Evolutionary conservation across 1,284 basidiomycete species (phyloP).

Genomic region (Cryptococcus sp.): DNA sequence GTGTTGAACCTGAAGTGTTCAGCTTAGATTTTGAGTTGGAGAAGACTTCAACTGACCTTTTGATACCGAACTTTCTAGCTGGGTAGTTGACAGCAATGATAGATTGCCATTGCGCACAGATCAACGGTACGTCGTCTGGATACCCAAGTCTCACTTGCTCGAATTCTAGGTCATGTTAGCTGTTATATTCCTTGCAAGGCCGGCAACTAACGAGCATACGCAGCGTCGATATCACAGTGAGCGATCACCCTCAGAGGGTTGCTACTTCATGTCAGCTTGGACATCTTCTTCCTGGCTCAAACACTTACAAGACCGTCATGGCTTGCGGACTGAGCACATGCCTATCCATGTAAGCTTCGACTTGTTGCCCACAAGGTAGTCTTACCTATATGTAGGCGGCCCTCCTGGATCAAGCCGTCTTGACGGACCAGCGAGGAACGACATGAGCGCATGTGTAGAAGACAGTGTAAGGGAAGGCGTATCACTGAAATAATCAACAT

Average conservation of each 20-base stretch:
- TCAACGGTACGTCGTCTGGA: slow-evolving; percentile 68
- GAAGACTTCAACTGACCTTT: slow-evolving; percentile 53
- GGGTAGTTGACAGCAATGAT: slow-evolving; percentile 94
- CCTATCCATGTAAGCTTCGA: slow-evolving; percentile 5
- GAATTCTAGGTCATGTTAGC: slow-evolving; percentile 55
- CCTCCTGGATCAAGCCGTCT: slow-evolving; percentile 7
- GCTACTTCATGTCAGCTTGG: slow-evolving; percentile 7
- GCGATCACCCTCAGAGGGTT: slow-evolving; percentile 58
- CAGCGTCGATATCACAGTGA: slow-evolving; percentile 90
- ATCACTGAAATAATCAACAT: no score
- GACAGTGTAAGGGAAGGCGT: no score
- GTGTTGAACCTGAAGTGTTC: slow-evolving; percentile 24
- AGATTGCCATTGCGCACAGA: slow-evolving; percentile 87
- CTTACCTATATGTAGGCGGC: slow-evolving; percentile 17
- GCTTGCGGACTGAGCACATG: slow-evolving; percentile 40
- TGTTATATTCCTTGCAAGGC: slow-evolving; percentile 5
- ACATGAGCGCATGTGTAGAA: slow-evolving; percentile 7
- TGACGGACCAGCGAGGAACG: slow-evolving; percentile 19
- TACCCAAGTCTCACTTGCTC: slow-evolving; percentile 77
- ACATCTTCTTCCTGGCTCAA: not conserved
- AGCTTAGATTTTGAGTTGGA: not conserved
- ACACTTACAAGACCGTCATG: slow-evolving; percentile 36
- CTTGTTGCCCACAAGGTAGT: not conserved
- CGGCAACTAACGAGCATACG: slow-evolving; percentile 60
- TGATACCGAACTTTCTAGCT: slow-evolving; percentile 84